phyloP scores from a whole-genome alignment of 805 yeast genomes.

The Tetrapisispora iriomotensis region DNA sequence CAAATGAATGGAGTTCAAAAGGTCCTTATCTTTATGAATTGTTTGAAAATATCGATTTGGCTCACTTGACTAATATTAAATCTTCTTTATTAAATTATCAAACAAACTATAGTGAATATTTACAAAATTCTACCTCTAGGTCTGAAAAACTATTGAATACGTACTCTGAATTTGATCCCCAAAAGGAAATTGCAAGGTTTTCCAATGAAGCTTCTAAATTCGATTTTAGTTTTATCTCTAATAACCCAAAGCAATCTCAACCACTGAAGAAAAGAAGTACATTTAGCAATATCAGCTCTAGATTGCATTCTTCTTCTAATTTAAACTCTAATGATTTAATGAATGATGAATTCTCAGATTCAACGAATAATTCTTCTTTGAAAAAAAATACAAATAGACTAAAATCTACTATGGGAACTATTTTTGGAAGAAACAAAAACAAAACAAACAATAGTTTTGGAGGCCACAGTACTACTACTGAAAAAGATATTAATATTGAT shows the following conservation, averaged over 20 bases:
- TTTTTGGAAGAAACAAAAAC: slow-evolving; percentile 55
- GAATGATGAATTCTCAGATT: slow-evolving; percentile 25
- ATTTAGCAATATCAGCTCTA: slow-evolving; percentile 18
- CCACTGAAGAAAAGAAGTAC: slow-evolving; percentile 16
- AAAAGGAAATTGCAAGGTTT: slow-evolving; percentile 48
- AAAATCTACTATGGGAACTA: slow-evolving; percentile 66
- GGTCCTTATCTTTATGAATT: slow-evolving; percentile 70
- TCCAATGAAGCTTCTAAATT: slow-evolving; percentile 33
- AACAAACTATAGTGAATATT: slow-evolving; percentile 47
- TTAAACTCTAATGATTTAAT: slow-evolving; percentile 25
- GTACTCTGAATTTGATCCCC: slow-evolving; percentile 53
- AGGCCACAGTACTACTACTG: slow-evolving; percentile 17
- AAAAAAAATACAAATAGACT: slow-evolving; percentile 32
- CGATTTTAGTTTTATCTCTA: slow-evolving; percentile 12
- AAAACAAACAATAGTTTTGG: slow-evolving; percentile 14
- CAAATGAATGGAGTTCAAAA: slow-evolving; percentile 60
- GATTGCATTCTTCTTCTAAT: slow-evolving; percentile 24
- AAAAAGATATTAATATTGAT: slow-evolving; percentile 2
- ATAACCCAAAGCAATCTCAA: slow-evolving; percentile 8
- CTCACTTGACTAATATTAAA: slow-evolving; percentile 52
- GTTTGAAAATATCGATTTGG: slow-evolving; percentile 61
- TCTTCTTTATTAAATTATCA: slow-evolving; percentile 57
- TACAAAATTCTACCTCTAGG: slow-evolving; percentile 35
- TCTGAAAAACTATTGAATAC: slow-evolving; percentile 61
- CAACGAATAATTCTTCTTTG: slow-evolving; percentile 23